Conservation (phyloP, 768 basidiomycete genomes). For the Lactarius trivialis region DNA sequence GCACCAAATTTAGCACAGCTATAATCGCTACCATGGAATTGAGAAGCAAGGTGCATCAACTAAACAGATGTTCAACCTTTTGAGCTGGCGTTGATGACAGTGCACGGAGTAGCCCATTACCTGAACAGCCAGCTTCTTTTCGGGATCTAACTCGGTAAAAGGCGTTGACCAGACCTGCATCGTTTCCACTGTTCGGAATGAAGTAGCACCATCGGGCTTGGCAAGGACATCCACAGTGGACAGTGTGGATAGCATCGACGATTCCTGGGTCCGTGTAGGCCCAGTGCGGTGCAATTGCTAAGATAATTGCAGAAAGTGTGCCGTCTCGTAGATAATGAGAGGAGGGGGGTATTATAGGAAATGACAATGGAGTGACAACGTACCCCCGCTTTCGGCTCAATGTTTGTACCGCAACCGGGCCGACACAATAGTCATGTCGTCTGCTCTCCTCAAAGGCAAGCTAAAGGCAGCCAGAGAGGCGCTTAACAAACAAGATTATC, state of each 20-base stretch:
- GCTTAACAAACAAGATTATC: conserved; percentile 68
- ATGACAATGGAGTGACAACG: neutral
- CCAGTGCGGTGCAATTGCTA: neutral
- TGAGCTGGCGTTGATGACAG: neutral
- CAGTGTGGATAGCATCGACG: conserved; percentile 17
- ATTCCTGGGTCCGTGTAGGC: neutral
- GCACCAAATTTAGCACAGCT: conserved; percentile 23
- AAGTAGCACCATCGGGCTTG: neutral
- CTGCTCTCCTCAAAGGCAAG: conserved; percentile 54
- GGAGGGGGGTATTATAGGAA: neutral
- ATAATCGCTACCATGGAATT: conserved; percentile 24
- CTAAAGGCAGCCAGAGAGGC: conserved; percentile 77
- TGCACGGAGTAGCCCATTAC: neutral
- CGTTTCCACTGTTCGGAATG: neutral
- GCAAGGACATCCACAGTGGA: conserved; percentile 5
- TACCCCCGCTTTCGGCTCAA: neutral
- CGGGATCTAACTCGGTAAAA: conserved; percentile 16
- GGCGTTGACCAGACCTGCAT: conserved; percentile 2
- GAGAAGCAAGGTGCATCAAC: conserved; percentile 24
- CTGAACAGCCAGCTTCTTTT: conserved; percentile 22
- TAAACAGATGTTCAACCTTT: neutral
- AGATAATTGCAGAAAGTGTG: neutral
- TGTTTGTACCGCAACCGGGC: neutral
- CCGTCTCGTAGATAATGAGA: neutral
- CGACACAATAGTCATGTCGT: conserved; percentile 7